Evolutionary conservation across 441 rosid species (phyloP), one percentile per base, ranked within the genome.

Genomic region (Gossypium davidsonii): DNA sequence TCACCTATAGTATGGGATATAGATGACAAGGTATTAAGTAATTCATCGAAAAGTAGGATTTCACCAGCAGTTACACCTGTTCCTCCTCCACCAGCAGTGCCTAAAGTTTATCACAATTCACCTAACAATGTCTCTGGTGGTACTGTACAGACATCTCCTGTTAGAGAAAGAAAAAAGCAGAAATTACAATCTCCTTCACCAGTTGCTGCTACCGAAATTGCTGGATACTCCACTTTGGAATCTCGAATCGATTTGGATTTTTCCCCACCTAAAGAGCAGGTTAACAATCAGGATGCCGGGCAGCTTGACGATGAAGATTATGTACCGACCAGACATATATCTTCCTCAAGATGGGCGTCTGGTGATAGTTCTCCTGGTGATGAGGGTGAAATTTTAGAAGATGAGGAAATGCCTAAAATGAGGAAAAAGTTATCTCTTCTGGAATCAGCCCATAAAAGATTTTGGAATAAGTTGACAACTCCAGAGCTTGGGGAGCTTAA

Each of bases 1-100:
- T 95, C 98, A 14, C 99, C 99, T 0, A 91, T 95, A 63, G 92
- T 95, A 31, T 95, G 99, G 99, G 99, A 95, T 63, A 90, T 91
- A 79, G 96, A 89, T 76, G 97, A 87, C 53, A 86, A 76, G 67
- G 88, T 78, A 57, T 78, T 56, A 46, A 77, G 76, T 75, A 80
- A 80, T 70, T 70, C 80, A 31, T 75, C 80, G 0, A 86, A 82
- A 74, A 82, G 74, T 70, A 85, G 82, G 73, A 77, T 73, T 58
- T 76, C 83, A 64, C 74, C 82, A 1, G 72, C 79, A 49, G 83
- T 61, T 46, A 65, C 82, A 0, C 15, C 81, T 53, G 85, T 82
- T 70, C 91, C 87, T 77, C 93, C 93, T 49, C 93, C 90, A 2
- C 90, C 92, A 0, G 87, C 89, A n/a, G 78, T 82, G 7, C 79